Evolutionary conservation across 257 asterid genomes (phyloP).

Genomic region (Solanum sparsipilum): DNA sequence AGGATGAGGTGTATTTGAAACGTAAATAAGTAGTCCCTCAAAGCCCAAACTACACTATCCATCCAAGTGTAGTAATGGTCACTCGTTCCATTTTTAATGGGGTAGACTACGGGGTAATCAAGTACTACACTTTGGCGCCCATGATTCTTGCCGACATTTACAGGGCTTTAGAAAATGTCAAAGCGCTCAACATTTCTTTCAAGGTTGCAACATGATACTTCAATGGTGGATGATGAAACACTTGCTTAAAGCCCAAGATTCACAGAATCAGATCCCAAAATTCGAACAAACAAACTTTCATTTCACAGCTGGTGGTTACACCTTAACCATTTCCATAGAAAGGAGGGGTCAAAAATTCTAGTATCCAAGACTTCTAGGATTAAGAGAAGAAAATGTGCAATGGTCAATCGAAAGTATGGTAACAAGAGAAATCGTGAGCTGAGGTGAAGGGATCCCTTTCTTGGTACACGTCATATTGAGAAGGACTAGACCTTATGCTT

Average conservation of each 20-base stretch:
- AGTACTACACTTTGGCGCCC: no score
- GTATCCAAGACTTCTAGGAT: not conserved
- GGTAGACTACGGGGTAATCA: no score
- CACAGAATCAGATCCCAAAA: not conserved
- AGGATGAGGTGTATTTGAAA: no score
- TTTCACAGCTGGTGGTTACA: not conserved
- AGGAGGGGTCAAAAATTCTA: no score
- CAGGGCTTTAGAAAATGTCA: no score
- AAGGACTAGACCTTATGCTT: not conserved
- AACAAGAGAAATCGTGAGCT: not conserved
- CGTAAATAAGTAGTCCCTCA: no score
- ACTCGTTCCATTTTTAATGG: no score
- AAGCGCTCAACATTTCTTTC: not conserved
- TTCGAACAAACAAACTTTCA: not conserved
- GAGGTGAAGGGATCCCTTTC: not conserved
- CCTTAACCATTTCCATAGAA: not conserved
- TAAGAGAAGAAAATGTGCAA: not conserved
- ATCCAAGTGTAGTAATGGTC: no score
- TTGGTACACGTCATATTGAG: not conserved
- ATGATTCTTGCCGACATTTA: no score
- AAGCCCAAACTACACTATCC: no score
- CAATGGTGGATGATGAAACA: no score
- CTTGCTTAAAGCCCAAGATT: no score
- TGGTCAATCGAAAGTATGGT: not conserved
- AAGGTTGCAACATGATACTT: not conserved